Evolutionary conservation across 768 basidiomycete genomes (phyloP).

Genomic region (Cystobasidium ongulense): DNA sequence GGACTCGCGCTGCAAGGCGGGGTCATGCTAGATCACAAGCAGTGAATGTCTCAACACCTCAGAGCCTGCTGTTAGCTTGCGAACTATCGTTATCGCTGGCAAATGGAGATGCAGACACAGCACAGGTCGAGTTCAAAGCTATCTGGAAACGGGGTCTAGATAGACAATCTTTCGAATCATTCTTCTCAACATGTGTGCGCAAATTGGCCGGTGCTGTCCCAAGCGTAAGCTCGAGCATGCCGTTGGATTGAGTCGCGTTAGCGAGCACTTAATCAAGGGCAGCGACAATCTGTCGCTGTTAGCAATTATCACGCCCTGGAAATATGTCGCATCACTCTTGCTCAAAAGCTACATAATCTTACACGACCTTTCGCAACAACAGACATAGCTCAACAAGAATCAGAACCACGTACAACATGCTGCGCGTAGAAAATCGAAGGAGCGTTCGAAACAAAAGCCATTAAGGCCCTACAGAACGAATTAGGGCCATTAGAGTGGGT

Average conservation of each 20-base stretch:
- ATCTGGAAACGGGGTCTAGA: conserved; percentile 17
- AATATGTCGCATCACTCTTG: too few relatives aligned
- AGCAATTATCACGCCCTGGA: too few relatives aligned
- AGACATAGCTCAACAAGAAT: background rate
- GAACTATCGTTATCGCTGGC: background rate
- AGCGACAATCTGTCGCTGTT: too few relatives aligned
- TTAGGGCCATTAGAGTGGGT: background rate
- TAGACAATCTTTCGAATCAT: conserved; percentile 28
- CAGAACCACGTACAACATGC: background rate
- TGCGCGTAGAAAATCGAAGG: background rate
- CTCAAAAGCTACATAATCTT: too few relatives aligned
- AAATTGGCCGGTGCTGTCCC: background rate
- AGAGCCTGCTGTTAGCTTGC: background rate
- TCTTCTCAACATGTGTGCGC: conserved; percentile 16
- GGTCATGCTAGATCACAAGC: background rate
- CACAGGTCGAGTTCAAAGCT: background rate
- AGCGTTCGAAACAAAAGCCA: background rate
- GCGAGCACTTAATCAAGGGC: too few relatives aligned
- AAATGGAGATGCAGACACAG: too few relatives aligned
- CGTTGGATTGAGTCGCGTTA: too few relatives aligned
- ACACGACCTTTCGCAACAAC: background rate
- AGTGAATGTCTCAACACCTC: background rate
- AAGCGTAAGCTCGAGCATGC: background rate
- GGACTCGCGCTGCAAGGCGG: conserved; percentile 18
- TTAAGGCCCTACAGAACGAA: background rate